Conservation (phyloP, 768 basidiomycete genomes). For the Russula griseocarnosa region DNA sequence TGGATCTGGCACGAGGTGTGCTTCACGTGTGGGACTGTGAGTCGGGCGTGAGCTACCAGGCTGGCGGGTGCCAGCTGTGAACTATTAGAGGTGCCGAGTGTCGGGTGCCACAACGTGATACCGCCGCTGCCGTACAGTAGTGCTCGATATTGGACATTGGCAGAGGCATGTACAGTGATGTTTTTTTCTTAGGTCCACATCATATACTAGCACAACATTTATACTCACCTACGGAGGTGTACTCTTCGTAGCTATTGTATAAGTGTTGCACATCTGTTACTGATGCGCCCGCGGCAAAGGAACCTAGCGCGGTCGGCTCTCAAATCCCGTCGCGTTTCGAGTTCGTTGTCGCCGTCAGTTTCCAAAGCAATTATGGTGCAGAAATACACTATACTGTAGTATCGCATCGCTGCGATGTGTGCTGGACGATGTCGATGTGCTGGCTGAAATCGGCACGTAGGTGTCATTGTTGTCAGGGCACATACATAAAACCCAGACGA, state of each 20-base stretch:
- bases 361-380: background rate
- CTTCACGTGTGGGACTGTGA: too few relatives aligned
- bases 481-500: background rate
- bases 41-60: too few relatives aligned
- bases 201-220: too few relatives aligned
- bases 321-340: background rate
- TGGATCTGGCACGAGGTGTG: background rate
- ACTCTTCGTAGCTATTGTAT: background rate
- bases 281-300: background rate
- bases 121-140: too few relatives aligned
- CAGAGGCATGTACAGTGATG: too few relatives aligned
- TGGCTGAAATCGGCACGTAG: background rate
- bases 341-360: background rate
- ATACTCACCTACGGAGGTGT: too few relatives aligned
- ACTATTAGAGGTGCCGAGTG: too few relatives aligned
- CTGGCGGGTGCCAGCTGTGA: too few relatives aligned
- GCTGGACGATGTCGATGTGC: background rate
- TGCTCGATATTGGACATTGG: too few relatives aligned
- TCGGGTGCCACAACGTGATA: too few relatives aligned
- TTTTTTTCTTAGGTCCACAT: too few relatives aligned
- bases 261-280: background rate
- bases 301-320: background rate
- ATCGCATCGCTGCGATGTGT: background rate
- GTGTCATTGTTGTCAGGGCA: background rate
- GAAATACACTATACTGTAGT: too few relatives aligned